Conservation (phyloP, 208 protist species). For the Angomonas deanei region DNA sequence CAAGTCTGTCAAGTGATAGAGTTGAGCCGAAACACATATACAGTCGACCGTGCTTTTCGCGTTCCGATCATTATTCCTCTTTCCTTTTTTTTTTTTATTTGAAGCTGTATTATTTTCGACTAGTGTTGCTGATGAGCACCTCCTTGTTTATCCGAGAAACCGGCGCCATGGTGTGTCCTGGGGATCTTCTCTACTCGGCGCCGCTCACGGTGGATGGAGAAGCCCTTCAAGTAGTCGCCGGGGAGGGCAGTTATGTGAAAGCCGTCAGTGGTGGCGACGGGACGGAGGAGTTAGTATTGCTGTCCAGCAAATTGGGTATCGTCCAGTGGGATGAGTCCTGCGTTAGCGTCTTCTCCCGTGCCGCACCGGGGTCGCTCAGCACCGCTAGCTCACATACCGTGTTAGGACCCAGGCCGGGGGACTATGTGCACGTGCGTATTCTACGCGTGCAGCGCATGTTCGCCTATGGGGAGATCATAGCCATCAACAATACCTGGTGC, state of each 20-base stretch:
- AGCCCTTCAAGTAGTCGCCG: slow-evolving; percentile 24
- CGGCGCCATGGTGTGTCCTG: not conserved
- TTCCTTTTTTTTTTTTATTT: slow-evolving; percentile 16
- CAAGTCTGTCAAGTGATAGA: no score
- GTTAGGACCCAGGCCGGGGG: slow-evolving; percentile 48
- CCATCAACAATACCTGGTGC: slow-evolving; percentile 60
- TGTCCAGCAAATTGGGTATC: slow-evolving; percentile 44
- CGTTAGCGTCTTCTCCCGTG: slow-evolving; percentile 35
- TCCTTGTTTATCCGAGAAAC: not conserved
- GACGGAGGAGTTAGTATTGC: slow-evolving; percentile 17
- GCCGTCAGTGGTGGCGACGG: slow-evolving; percentile 9
- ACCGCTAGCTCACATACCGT: slow-evolving; percentile 12
- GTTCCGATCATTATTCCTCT: not conserved
- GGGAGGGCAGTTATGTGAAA: slow-evolving; percentile 52
- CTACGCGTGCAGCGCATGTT: slow-evolving; percentile 45
- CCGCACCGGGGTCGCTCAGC: not conserved
- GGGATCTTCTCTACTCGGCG: slow-evolving; percentile 7
- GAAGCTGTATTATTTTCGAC: not conserved
- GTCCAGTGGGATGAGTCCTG: slow-evolving; percentile 68
- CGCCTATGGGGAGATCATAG: slow-evolving; percentile 67
- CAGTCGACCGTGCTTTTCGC: no score
- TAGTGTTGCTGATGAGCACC: not conserved
- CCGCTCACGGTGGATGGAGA: slow-evolving; percentile 4
- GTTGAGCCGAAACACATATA: no score
- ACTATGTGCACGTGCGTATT: slow-evolving; percentile 58